Base-by-base conservation (phyloP, 495 filamentous ascomycete species). In the Cryomyces minteri region DNA sequence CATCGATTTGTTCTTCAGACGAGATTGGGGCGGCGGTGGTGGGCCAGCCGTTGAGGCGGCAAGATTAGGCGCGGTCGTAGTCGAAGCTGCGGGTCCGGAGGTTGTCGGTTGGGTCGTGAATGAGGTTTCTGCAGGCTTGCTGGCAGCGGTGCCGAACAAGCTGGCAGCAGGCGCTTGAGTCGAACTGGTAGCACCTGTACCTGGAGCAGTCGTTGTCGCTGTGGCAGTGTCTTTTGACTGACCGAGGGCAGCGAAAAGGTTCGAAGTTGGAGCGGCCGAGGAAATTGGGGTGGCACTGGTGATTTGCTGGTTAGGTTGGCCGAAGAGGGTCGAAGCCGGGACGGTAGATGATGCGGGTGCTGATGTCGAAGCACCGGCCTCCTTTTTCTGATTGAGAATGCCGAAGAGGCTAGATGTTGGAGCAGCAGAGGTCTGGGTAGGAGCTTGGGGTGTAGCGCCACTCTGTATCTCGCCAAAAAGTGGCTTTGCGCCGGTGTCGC, bases 1-100 rank as follows among this genome's bases (percentile, higher is more conserved):
- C 88, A 99, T 96, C 1, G 88, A 92, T 66, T 93, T 96, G 58
- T 94, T 93, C 67, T 92, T 94, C 18, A 99, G 67, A 9, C 90
- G 84, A 2, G 88, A 88, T 53, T 84, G 73, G 18, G 79, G 72
- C 11, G 73, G 66, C n/a, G 87, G 84, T 2, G 75, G 58, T 5
- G 84, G 86, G 0, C 86, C 87, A 37, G 73, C 63, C 18, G 82
- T 88, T 0, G 85, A 88, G n/a, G 74, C 71, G 9, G 56, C 54
- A 4, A 59, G 53, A 10, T 57, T 39, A 1, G 51, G 29, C 2
- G 52, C 50, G 34, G 59, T 47, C 8, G 54, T 43, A 14, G 53
- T 42, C 41, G 55, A 38, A 9, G 34, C 9, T 51, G 60, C 49
- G 10, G 62, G 32, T 5, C 53, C 52, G 9, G 65, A 52, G 11